Percentiles rank a stretch among this genome's conserved stretches.
Conservation (phyloP, 306 rosid species). For the Casuarina cunninghamiana region DNA sequence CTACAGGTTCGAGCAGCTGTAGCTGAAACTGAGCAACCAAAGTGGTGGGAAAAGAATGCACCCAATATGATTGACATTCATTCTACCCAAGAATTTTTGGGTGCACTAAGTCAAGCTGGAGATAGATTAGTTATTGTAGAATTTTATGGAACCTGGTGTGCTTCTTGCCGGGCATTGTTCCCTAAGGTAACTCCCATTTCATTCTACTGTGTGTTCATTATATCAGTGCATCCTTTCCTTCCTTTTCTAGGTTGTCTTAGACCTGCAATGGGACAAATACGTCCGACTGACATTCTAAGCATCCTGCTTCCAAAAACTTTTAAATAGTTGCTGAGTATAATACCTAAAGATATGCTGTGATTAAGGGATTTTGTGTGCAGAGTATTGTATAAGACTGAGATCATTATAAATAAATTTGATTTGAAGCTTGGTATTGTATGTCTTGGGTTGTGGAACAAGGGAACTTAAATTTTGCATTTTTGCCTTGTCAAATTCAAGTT, state of each 20-base stretch:
- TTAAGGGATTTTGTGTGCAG: not conserved
- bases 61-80: slow-evolving; percentile 92
- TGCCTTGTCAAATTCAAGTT: not conserved
- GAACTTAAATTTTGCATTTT: not conserved
- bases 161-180: slow-evolving; percentile 96
- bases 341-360: not conserved
- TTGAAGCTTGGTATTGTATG: not conserved
- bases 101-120: slow-evolving; percentile 79
- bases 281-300: not conserved
- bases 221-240: not conserved
- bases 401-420: not conserved
- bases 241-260: not conserved
- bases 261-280: not conserved
- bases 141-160: slow-evolving; percentile 99
- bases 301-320: slow-evolving; percentile 6
- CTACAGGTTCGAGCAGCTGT: slow-evolving; percentile 72
- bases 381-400: not conserved
- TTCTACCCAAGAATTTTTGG: slow-evolving; percentile 86
- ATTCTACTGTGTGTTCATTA: slow-evolving; percentile 4
- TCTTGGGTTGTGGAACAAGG: not conserved
- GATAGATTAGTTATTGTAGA: slow-evolving; percentile 95
- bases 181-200: slow-evolving; percentile 68
- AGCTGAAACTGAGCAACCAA: slow-evolving; percentile 84
- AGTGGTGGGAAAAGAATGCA: slow-evolving; percentile 99
- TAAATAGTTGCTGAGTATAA: not conserved